A percentile compares a stretch with the other conserved stretches of the same genome.
Conservation (phyloP, 805 yeast genomes). For the Yamadazyma kitorensis region DNA sequence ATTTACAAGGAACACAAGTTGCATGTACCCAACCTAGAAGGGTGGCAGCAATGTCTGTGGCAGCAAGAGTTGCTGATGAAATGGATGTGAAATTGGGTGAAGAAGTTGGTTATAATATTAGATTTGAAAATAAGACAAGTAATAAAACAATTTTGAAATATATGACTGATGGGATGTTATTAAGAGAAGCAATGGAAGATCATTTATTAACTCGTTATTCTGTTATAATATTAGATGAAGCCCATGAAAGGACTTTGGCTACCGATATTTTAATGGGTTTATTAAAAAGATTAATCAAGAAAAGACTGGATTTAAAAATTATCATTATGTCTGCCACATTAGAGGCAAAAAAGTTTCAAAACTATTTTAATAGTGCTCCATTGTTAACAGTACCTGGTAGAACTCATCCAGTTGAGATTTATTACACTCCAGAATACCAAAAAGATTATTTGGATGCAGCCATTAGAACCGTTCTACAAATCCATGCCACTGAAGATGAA, state of each 20-base stretch:
- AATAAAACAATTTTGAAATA: constrained; percentile 81
- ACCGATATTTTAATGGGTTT: constrained; percentile 97
- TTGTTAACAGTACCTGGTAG: constrained; percentile 96
- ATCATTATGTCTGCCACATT: constrained; percentile 97
- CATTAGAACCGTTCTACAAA: constrained; percentile 90
- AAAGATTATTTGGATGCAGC: constrained; percentile 94
- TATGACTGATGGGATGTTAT: constrained; percentile 98
- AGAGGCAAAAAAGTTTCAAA: constrained; percentile 94
- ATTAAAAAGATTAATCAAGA: constrained; percentile 70
- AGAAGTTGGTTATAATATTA: constrained; percentile 92
- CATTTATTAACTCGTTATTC: constrained; percentile 77
- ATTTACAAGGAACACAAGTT: constrained; percentile 74
- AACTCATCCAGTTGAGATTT: constrained; percentile 95
- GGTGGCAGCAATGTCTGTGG: constrained; percentile 99
- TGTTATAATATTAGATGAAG: constrained; percentile 93
- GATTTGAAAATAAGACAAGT: constrained; percentile 88
- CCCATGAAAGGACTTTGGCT: constrained; percentile 95
- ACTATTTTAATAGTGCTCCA: constrained; percentile 88
- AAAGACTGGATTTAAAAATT: constrained; percentile 86
- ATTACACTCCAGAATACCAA: constrained; percentile 95
- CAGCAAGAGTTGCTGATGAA: constrained; percentile 95
- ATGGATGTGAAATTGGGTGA: constrained; percentile 91
- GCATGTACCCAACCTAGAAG: constrained; percentile 98
- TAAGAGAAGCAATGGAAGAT: constrained; percentile 97
- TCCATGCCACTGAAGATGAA: constrained; percentile 93